Conservation (phyloP, 192 early-diverging fungal species). For the Powellomyces hirtus region DNA sequence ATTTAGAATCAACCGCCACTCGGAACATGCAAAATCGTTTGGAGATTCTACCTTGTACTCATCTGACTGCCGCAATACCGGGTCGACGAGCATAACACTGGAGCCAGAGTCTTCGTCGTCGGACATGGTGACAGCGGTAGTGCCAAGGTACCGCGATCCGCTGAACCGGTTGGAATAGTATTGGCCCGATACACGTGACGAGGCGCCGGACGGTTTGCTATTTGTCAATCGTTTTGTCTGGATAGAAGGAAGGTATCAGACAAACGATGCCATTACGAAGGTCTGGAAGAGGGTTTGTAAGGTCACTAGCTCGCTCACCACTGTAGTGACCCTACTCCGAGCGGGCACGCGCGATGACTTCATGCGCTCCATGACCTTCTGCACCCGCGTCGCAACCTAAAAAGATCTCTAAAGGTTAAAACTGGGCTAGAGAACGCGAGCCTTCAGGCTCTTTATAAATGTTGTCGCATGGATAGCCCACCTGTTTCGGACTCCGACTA, state of each 20-base stretch:
- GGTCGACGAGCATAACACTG: neutral
- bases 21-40: neutral
- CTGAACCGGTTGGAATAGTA: constrained; percentile 20
- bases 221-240: neutral
- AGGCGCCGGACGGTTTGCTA: too few relatives aligned
- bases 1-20: neutral
- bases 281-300: neutral
- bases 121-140: constrained; percentile 5
- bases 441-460: neutral
- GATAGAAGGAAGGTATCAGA: neutral
- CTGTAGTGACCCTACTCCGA: neutral
- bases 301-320: neutral
- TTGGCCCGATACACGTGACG: constrained; percentile 11
- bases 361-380: neutral
- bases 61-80: constrained; percentile 4
- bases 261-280: neutral
- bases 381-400: neutral
- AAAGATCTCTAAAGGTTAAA: neutral
- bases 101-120: constrained; percentile 12
- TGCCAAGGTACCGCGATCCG: constrained; percentile 1
- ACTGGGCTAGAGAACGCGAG: neutral
- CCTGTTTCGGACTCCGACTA: constrained; percentile 16
- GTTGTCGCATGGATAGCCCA: neutral
- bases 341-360: neutral
- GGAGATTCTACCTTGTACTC: constrained; percentile 23